Evolutionary conservation across 2,329 filamentous ascomycete genomes (phyloP), one percentile per base, ranked within the genome.

Genomic region (Magnaporthales sp.): DNA sequence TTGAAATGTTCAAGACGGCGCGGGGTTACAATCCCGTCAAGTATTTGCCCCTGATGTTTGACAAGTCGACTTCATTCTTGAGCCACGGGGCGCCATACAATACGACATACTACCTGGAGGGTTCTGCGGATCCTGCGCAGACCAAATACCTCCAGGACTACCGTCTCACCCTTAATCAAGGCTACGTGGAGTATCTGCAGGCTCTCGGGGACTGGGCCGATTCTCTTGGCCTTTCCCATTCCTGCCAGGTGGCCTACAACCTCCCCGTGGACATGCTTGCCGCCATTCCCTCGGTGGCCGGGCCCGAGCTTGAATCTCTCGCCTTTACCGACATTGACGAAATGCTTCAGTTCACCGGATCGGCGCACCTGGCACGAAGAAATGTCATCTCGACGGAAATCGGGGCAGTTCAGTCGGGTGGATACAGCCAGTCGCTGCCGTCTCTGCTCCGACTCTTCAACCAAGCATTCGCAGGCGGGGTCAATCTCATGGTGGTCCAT

Each of bases 401-500:
- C 13, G 77, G 77, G 0, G 77, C 76, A 1, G 68, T 71, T 1
- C 27, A 67, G 1, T 46, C 62, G 3, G 60, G 67, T 24, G 74
- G 72, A 1, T 79, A 72, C 63, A 69, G 70, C 13, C 68, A 71
- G 8, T 67, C 71, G 0, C 65, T 76, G 0, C 68, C 74, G 0
- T 66, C 73, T 3, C 68, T 79, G 1, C 61, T 79, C 4, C 77
- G 72, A 66, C 69, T 75, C n/a, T 70, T 78, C 10, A 79, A 80
- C 51, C 72, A 75, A 5, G 75, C 77, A 0, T 72, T 79, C 60
- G 75, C 76, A 1, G 80, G 75, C 3, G 77, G 76, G 1, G 72
- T 82, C 22, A 83, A 80, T 56, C 75, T 79, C 58, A 71, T 79
- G 51, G 75, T 83, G 4, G 69, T 83, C 8, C 81, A 84, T 67